Base-by-base conservation (phyloP, 176 grass and related monocot genomes). In the Ensete ventricosum region DNA sequence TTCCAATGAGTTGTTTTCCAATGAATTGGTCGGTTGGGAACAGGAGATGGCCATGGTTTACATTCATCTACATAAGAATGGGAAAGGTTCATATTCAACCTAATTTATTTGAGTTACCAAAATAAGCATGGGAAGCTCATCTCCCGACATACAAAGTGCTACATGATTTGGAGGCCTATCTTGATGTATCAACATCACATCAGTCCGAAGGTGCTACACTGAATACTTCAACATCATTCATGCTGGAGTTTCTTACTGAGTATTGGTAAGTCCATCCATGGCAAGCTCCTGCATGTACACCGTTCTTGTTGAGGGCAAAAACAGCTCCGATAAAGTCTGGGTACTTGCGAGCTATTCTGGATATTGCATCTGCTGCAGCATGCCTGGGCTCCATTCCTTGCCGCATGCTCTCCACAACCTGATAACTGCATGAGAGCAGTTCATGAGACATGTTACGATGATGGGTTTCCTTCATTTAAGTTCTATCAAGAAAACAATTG, bases 371-470 rank as follows among this genome's bases (percentile, higher is more conserved):
- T 29, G n/a, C 68, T 43, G 90, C 90, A 74, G 94, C 88, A 20
- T 86, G 78, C 34, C 1, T 53, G 73, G 94, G 90, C 11, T 83
- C 76, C 90, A 98, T 91, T 51, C 94, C 94, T 78, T 2, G 86
- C 13, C 94, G 74, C 94, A 98, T 98, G 85, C 90, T 98, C 82
- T 98, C 90, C 7, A 98, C 82, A 2, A 98, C 88, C 81, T 98
- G 94, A 66, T 98, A 98, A 43, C 94, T 98, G 78, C 63, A 81
- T 50, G 1, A 72, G 54, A 43, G 21, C 55, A 73, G 16, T 59
- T 14, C 10, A 19, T 49, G 6, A 26, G 29, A 69, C 52, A 23
- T 43, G 49, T 54, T 29, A 54, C 43, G 14, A 50, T 43, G 9
- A 79, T 26, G 51, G 50, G 25, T 9, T 54, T 48, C 22, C 14